Base-by-base conservation (phyloP, 2,329 filamentous ascomycete species). In the Cyphellophora europaea region DNA sequence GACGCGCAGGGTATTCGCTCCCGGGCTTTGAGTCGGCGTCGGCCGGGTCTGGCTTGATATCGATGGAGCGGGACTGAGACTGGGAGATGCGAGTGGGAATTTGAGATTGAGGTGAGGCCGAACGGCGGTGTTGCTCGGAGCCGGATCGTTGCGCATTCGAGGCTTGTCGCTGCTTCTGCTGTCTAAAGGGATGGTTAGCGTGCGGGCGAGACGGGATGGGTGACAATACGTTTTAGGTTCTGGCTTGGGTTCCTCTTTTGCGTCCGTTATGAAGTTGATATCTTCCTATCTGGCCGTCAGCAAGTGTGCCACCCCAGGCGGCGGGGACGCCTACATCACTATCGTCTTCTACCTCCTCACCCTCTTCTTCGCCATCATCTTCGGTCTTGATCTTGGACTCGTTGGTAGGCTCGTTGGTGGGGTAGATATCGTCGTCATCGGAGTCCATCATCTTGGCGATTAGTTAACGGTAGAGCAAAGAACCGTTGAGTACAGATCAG, bases 1-100 rank as follows among this genome's bases (percentile, higher is more conserved):
- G 71, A 18, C 74, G 59, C 25, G 71, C 81, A 65, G 58, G 86
- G 65, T 56, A 91, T 65, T 48, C 79, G 63, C 74, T 73, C 32
- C 76, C 72, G 42, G 66, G 58, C 59, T 63, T 74, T 54, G 27
- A 54, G 50, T 40, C 49, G 51, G 53, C 53, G 49, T 32, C 59
- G 58, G 27, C 48, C 40, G 30, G 46, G 27, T 37, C 49, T 41
- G 14, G 31, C 21, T 27, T 48, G 43, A 18, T 36, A 28, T 5
- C 40, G 38, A 25, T 45, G 47, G 43, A 33, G 34, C 42, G 42
- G n/a, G 33, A 41, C 43, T 37, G 42, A 28, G 17, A 47, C 47
- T 50, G 56, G 30, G n/a, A 11, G 25, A 11, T 13, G 25, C 25
- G 5, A 11, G 14, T 16, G 8, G 15, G 15, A 16, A 16, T 8